Percentiles rank a stretch among this genome's conserved stretches.
Evolutionary conservation across 495 filamentous ascomycete species (phyloP).

Genomic region (Penicillium desertorum): DNA sequence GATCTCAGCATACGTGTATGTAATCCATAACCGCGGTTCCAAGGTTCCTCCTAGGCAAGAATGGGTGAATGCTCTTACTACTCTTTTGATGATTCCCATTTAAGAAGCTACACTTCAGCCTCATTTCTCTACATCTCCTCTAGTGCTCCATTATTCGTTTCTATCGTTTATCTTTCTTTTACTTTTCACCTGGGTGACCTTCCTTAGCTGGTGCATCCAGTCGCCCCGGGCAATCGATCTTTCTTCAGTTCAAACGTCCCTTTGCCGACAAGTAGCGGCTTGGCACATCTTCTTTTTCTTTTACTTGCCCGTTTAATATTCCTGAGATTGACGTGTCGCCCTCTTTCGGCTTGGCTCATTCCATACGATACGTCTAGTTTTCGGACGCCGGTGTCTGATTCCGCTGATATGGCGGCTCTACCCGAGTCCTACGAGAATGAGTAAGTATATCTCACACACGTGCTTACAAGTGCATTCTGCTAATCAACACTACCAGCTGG

Average conservation of each 20-base stretch:
- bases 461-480: neutral
- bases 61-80: neutral
- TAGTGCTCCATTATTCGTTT: too few relatives aligned
- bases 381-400: neutral
- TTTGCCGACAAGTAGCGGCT: neutral
- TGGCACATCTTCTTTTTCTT: neutral
- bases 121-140: neutral
- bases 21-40: neutral
- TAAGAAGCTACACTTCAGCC: neutral
- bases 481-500: neutral
- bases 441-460: neutral
- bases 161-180: neutral
- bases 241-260: neutral
- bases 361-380: neutral
- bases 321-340: neutral
- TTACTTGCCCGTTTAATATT: neutral
- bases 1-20: neutral
- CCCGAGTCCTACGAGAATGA: neutral
- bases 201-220: neutral
- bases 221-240: neutral
- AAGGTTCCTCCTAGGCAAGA: neutral
- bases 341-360: neutral
- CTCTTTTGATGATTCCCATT: neutral
- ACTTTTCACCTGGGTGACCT: neutral
- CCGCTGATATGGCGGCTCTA: neutral